Percentiles rank a stretch among this genome's conserved stretches.
Evolutionary conservation across 2,329 filamentous ascomycete genomes (phyloP).

Genomic region (Phialophora verrucosa): DNA sequence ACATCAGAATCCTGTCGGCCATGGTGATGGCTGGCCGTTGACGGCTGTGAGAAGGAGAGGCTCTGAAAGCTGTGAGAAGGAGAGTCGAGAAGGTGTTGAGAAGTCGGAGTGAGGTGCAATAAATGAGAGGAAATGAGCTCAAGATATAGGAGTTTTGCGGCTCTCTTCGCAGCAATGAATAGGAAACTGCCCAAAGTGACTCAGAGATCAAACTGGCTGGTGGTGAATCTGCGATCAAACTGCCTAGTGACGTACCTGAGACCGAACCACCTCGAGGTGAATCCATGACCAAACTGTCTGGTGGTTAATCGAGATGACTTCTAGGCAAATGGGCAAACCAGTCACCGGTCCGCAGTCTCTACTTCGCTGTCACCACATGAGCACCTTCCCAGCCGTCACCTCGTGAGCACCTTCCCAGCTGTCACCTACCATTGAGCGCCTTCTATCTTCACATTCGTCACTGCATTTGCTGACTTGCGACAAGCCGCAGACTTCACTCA

Average conservation of each 20-base stretch:
- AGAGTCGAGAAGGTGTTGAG: not conserved
- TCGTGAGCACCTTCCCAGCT: not conserved
- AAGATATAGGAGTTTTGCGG: not conserved
- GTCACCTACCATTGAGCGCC: not conserved
- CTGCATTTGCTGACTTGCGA: no score
- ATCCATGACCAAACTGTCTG: not conserved
- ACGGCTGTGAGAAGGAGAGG: not conserved
- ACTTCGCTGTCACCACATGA: not conserved
- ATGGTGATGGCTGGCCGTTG: not conserved
- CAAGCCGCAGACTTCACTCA: no score
- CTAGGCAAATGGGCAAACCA: not conserved
- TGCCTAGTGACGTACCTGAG: no score
- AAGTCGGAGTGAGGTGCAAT: not conserved
- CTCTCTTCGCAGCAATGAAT: not conserved
- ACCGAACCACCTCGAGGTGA: no score
- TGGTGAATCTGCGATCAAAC: no score
- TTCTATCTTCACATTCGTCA: no score
- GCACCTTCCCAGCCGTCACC: not conserved
- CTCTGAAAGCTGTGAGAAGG: not conserved
- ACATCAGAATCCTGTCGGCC: no score
- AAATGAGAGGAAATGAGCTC: no score
- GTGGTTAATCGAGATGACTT: not conserved
- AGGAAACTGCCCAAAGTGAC: not conserved
- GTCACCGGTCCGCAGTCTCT: not conserved
- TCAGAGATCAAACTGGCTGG: not conserved